phyloP scores from a whole-genome alignment of 805 yeast genomes.

The Suhomyces sp. region DNA sequence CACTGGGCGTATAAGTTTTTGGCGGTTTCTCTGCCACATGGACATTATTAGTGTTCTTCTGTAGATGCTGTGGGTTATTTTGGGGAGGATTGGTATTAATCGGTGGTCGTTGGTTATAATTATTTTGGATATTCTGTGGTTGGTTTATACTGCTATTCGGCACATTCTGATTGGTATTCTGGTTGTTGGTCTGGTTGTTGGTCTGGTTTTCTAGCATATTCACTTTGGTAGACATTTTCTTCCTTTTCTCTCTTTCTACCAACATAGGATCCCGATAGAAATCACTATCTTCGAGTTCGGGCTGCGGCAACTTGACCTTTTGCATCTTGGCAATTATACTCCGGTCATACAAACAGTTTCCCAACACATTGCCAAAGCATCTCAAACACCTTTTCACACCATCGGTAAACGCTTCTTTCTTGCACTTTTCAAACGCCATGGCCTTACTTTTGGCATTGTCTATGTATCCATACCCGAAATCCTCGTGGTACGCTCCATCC shows the following conservation, averaged over 20 bases:
- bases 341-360: conserved; percentile 81
- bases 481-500: conserved; percentile 82
- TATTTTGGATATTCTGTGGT: not conserved
- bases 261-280: conserved; percentile 37
- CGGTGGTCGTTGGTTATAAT: not conserved
- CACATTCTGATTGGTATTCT: not conserved
- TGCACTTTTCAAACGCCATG: conserved; percentile 75
- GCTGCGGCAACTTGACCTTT: conserved; percentile 32
- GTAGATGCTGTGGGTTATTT: not conserved
- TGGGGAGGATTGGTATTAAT: not conserved
- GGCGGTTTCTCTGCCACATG: not conserved
- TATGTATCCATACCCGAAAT: conserved; percentile 69
- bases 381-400: conserved; percentile 77
- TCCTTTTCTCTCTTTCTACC: conserved; percentile 25
- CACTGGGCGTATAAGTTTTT: conserved; percentile 9
- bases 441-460: conserved; percentile 70
- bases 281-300: conserved; percentile 29
- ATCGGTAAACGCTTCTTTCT: conserved; percentile 82
- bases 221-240: conserved; percentile 7
- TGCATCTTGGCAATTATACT: conserved; percentile 53
- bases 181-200: not conserved
- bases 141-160: not conserved
- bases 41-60: not conserved
- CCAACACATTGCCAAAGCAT: conserved; percentile 76
- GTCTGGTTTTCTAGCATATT: conserved; percentile 7